Base-by-base conservation (phyloP, 768 basidiomycete genomes). In the Auricularia sp. region DNA sequence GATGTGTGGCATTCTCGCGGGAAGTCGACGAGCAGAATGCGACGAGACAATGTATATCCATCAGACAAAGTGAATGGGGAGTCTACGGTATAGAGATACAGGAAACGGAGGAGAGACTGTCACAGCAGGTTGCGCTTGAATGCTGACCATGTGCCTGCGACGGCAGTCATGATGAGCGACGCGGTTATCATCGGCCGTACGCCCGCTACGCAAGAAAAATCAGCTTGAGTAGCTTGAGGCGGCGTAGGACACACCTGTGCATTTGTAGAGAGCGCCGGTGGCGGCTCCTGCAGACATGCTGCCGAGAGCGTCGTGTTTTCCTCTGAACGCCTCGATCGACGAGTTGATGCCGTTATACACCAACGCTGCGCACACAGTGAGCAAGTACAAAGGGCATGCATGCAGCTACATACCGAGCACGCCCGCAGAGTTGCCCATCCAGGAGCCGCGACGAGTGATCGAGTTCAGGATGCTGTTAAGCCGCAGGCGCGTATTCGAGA, bases 351-450 rank as follows among this genome's bases (percentile, higher is more conserved):
- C 89, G 77, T 99, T 99, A 80, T 99, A 99, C 70, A 89, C 83
- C 69, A 99, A 85, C 64, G 96, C 96, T 99, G 74, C 68, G 68
- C 69, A 65, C 69, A 56, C 33, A 11, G 7, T 75, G 74, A 79
- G 69, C 76, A 74, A 75, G 74, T 73, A 75, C 72, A 73, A 72
- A 73, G 75, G 68, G 72, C 68, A 67, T 29, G 74, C 29, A 42
- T n/a, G 58, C 14, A 16, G 83, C 91, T 76, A 7, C 39, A 8
- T 72, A 98, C 97, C 97, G 68, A 98, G 81, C 67, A 98, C 92
- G 75, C 97, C 97, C 75, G 95, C 92, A 73, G 94, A 97, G 81
- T 98, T 99, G 72, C 94, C 97, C 77, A 97, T 88, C 78, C 96
- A 97, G 58, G 93, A 96, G 37, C 97, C 97, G 78, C 97, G 85